Evolutionary conservation across 352 stramenopile genomes (phyloP).

Genomic region (Phytophthora fragariae): DNA sequence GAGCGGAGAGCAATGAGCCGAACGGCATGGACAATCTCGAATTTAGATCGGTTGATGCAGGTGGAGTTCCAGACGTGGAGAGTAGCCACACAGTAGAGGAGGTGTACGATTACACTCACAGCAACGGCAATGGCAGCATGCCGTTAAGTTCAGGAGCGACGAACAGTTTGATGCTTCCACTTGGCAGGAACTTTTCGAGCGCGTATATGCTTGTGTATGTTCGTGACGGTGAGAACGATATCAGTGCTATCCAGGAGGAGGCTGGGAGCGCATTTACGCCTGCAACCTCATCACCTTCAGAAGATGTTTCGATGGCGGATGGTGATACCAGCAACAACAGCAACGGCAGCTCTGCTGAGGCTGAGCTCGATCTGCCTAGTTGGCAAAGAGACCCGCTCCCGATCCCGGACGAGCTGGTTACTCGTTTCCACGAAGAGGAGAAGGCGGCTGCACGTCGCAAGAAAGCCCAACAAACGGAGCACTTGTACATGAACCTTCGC

Average conservation of each 20-base stretch:
- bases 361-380: slow-evolving; percentile 9
- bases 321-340: not conserved
- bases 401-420: slow-evolving; percentile 63
- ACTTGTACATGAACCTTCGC: slow-evolving; percentile 83
- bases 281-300: slow-evolving; percentile 12
- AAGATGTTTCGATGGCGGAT: slow-evolving; percentile 29
- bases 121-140: slow-evolving; percentile 30
- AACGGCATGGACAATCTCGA: slow-evolving; percentile 49
- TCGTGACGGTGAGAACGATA: slow-evolving; percentile 78
- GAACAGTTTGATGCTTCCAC: slow-evolving; percentile 61
- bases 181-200: slow-evolving; percentile 77
- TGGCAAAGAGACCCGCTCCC: slow-evolving; percentile 50
- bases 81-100: slow-evolving; percentile 29
- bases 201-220: slow-evolving; percentile 93
- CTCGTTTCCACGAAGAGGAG: slow-evolving; percentile 85
- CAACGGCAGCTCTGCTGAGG: not conserved
- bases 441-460: slow-evolving; percentile 72
- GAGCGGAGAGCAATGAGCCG: slow-evolving; percentile 24
- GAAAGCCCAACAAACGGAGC: slow-evolving; percentile 81
- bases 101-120: slow-evolving; percentile 54
- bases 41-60: slow-evolving; percentile 49
- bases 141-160: slow-evolving; percentile 16
- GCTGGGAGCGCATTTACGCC: not conserved
- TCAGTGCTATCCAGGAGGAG: slow-evolving; percentile 56
- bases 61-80: slow-evolving; percentile 18